These are phyloP conservation scores for Saccharomycopsis fibuligera DNA, from an alignment of 805 yeast species.

Conservation along the genomic window DNA sequence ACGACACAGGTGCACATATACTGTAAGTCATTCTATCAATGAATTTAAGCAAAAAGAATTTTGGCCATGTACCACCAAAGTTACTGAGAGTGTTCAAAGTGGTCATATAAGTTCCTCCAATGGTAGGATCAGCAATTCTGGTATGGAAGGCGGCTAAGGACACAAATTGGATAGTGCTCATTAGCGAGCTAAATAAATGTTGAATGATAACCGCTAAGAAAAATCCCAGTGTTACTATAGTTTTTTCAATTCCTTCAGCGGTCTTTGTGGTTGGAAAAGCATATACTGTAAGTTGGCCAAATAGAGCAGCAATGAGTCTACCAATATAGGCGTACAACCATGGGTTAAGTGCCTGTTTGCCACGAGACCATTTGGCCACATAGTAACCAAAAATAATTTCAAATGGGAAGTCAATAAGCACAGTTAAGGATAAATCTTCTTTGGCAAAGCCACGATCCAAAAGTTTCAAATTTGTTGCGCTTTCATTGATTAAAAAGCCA, in stretches of 20 bases:
- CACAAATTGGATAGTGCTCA: conserved; percentile 94
- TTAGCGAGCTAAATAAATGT: conserved; percentile 81
- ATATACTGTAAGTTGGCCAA: conserved; percentile 70
- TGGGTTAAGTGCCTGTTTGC: conserved; percentile 65
- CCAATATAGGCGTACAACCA: conserved; percentile 90
- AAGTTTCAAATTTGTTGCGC: conserved; percentile 87
- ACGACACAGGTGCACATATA: conserved; percentile 40
- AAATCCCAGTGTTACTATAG: conserved; percentile 47
- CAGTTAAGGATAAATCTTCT: conserved; percentile 90
- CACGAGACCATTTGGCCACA: conserved; percentile 91
- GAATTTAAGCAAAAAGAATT: conserved; percentile 67
- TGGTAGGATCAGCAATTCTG: conserved; percentile 86
- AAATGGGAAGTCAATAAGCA: conserved; percentile 90
- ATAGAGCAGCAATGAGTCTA: conserved; percentile 62
- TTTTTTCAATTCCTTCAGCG: conserved; percentile 28
- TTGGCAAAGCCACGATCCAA: conserved; percentile 87
- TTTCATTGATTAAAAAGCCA: conserved; percentile 94
- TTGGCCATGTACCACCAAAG: conserved; percentile 97
- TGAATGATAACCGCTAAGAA: conserved; percentile 67
- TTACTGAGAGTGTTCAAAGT: conserved; percentile 86
- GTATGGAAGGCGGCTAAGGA: conserved; percentile 94
- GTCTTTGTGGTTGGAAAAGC: conserved; percentile 50
- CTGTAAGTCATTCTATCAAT: conserved; percentile 75
- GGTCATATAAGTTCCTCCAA: conserved; percentile 98
- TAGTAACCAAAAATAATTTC: conserved; percentile 93